Base-by-base conservation (phyloP, 2,329 filamentous ascomycete genomes). In the Ramichloridium luteum region DNA sequence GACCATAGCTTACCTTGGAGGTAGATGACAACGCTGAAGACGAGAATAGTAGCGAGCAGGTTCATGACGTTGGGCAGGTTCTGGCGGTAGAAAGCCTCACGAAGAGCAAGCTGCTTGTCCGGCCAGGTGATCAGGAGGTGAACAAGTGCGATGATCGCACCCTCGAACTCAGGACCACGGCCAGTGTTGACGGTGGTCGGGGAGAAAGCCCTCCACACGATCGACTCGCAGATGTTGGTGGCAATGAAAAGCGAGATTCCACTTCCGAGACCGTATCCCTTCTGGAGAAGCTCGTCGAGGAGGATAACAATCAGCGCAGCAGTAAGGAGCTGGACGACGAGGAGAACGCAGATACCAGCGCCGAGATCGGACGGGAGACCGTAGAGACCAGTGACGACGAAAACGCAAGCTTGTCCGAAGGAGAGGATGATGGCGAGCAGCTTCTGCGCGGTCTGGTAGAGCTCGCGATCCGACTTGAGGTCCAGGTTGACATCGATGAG, bases 401-500 rank as follows among this genome's bases (percentile, higher is more conserved):
- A 96, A 53, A 98, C 90, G 51, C 86, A 93, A 55, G 86, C 88
- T 60, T 93, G 93, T 50, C 90, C 90, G 63, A 93, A 90, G 44
- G 88, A 93, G 49, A 98, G 74, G 58, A 98, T 92, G 57, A 98
- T 93, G 49, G 90, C 90, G 54, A 93, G 88, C 45, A 93, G 53
- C 44, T 98, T 98, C 74, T 98, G 90, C 35, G 92, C 90, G 44
- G 88, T 98, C 72, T 98, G 90, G 76, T 98, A 98, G 45, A 98
- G 78, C 71, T 98, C 90, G 65, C 90, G 90, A 65, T 98, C 90
- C 62, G 88, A 90, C 74, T 98, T 98, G 64, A 96, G 79, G 72
- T 98, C 90, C 54, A 98, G 82, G 75, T 98, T 96, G 71, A 98
- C 88, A 61, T 98, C 90, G 65, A 98, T 96, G 68, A 96, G 80